Percentiles rank a stretch among this genome's conserved stretches.
phyloP scores from a whole-genome alignment of 2,329 filamentous ascomycete genomes.

The Botrytis galanthina region DNA sequence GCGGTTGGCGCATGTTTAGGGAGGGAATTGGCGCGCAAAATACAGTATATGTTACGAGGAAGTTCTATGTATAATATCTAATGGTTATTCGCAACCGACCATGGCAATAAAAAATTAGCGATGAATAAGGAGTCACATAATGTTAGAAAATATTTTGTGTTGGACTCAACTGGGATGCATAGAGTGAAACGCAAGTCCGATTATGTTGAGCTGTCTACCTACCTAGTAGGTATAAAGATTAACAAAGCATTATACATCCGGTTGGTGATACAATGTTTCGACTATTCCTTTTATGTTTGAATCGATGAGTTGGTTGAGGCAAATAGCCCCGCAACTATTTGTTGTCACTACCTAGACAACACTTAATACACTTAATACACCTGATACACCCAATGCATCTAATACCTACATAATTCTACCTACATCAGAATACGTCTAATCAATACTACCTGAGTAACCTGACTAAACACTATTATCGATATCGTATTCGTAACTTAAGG shows the following conservation, averaged over 20 bases:
- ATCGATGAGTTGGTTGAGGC: background rate
- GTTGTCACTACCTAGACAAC: constrained; percentile 12
- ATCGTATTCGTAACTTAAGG: background rate
- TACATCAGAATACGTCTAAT: background rate
- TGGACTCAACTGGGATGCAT: background rate
- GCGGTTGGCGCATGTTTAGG: constrained; percentile 9
- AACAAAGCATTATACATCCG: background rate
- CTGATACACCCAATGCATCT: background rate
- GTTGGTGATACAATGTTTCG: background rate
- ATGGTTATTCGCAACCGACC: background rate
- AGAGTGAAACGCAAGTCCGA: background rate
- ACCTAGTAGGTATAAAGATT: background rate
- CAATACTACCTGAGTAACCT: background rate
- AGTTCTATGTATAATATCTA: constrained; percentile 17
- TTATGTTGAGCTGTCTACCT: background rate
- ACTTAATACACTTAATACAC: background rate
- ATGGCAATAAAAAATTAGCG: constrained; percentile 3
- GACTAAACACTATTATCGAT: background rate
- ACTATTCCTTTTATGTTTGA: background rate
- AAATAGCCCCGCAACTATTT: background rate
- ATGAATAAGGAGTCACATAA: constrained; percentile 2
- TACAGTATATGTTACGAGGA: constrained; percentile 3
- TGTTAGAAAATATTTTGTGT: background rate
- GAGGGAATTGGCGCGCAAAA: constrained; percentile 6
- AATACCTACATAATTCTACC: background rate